Conservation (phyloP, 139 green algal species). For the Yamagishiella unicocca region DNA sequence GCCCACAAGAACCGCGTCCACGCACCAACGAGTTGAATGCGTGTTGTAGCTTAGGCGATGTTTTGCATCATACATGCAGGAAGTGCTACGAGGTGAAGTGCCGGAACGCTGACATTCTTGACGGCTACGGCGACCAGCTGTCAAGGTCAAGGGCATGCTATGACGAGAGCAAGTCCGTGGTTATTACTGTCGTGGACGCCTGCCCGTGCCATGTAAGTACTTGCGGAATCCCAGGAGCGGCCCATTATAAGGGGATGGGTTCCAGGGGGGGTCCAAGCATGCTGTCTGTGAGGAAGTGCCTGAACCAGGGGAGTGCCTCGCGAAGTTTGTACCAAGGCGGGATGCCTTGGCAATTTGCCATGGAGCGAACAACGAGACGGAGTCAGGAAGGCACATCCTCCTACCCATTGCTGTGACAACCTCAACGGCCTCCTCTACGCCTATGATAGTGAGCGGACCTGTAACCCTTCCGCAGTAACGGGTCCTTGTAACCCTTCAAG, state of each 20-base stretch:
- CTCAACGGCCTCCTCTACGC: too few species aligned
- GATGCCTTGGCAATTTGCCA: not conserved
- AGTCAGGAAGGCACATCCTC: not conserved
- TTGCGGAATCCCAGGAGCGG: not conserved
- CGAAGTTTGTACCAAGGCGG: not conserved
- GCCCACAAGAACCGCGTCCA: not conserved
- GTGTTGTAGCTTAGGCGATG: not conserved
- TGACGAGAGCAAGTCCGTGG: conserved; percentile 20
- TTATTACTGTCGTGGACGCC: conserved; percentile 48
- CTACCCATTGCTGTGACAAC: too few species aligned
- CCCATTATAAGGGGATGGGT: not conserved
- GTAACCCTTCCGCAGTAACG: too few species aligned
- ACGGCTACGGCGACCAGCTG: conserved; percentile 48
- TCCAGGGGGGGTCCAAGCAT: not conserved
- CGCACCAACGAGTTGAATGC: not conserved
- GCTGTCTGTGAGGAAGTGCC: not conserved
- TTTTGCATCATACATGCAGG: not conserved
- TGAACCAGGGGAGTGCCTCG: not conserved
- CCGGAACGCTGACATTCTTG: conserved; percentile 23
- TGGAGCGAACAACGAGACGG: not conserved
- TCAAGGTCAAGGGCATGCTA: conserved; percentile 25
- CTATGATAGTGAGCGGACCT: too few species aligned
- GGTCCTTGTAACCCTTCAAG: too few species aligned
- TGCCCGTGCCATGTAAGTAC: conserved; percentile 49
- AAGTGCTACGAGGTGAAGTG: conserved; percentile 44